Evolutionary conservation across 225 moss, liverwort and hornwort genomes (phyloP).

Genomic region (Climacium dendroides): DNA sequence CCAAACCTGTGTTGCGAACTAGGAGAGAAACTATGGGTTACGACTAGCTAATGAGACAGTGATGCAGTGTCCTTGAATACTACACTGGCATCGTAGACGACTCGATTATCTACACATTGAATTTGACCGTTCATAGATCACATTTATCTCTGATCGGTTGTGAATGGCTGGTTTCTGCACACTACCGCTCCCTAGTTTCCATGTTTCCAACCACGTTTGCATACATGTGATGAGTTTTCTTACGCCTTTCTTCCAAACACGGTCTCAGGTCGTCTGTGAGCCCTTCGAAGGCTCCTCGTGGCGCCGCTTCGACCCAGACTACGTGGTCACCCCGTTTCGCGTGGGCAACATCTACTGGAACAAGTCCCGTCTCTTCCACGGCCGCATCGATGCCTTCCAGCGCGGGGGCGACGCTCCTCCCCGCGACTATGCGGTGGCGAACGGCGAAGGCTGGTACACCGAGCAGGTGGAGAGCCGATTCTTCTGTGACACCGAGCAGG

Average conservation of each 20-base stretch:
- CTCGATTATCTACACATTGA: neutral
- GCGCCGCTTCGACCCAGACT: constrained; percentile 1
- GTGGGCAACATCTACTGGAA: neutral
- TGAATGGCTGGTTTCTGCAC: neutral
- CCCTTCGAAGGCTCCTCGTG: constrained; percentile 41
- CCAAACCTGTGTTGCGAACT: neutral
- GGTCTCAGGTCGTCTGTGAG: constrained; percentile 9
- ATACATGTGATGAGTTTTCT: neutral
- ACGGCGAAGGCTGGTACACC: neutral
- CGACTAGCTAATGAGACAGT: neutral
- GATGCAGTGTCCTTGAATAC: neutral
- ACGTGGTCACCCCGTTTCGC: neutral
- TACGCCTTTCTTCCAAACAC: neutral
- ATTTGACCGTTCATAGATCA: neutral
- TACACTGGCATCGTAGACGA: neutral
- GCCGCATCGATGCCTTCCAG: neutral
- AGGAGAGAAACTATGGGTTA: neutral
- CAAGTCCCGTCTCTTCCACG: constrained; percentile 4
- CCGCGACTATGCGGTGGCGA: neutral
- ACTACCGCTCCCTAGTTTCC: neutral
- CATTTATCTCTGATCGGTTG: too few relatives aligned
- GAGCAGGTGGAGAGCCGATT: constrained; percentile 43
- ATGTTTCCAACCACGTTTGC: neutral
- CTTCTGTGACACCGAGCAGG: constrained; percentile 60
- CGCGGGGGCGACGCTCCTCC: neutral